A percentile compares a stretch with the other conserved stretches of the same genome.
Conservation (phyloP, 805 yeast genomes). For the Maudiozyma pseudohumilis region DNA sequence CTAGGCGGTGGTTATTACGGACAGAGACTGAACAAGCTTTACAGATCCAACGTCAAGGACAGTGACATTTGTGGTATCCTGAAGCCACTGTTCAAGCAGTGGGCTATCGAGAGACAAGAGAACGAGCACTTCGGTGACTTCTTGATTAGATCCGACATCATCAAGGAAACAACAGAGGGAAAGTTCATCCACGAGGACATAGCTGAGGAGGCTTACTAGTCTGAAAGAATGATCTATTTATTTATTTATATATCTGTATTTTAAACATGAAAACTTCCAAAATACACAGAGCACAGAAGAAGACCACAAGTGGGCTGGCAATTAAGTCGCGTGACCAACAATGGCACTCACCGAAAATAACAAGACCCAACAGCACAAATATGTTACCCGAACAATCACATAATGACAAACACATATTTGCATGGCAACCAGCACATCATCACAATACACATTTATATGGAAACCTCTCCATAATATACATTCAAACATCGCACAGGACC, state of each 20-base stretch:
- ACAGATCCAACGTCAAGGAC: conserved; percentile 79
- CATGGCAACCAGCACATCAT: too few relatives aligned
- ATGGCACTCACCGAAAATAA: too few relatives aligned
- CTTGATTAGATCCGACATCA: conserved; percentile 72
- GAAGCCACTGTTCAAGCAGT: conserved; percentile 81
- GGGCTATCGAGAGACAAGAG: conserved; percentile 84
- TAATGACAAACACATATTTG: too few relatives aligned
- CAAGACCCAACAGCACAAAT: too few relatives aligned
- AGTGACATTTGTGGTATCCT: conserved; percentile 71
- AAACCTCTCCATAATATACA: too few relatives aligned
- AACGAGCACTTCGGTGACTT: conserved; percentile 95
- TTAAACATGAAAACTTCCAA: too few relatives aligned
- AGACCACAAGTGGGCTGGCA: too few relatives aligned
- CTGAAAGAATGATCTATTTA: background rate
- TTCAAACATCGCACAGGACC: too few relatives aligned
- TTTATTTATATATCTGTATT: conserved; percentile 1
- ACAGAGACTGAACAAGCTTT: conserved; percentile 82
- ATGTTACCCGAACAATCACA: too few relatives aligned
- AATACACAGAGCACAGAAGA: too few relatives aligned
- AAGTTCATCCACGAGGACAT: conserved; percentile 90
- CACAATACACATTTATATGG: too few relatives aligned
- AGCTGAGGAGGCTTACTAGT: conserved; percentile 55
- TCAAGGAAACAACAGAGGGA: conserved; percentile 82
- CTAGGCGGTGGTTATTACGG: conserved; percentile 95
- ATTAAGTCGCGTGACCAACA: too few relatives aligned